Evolutionary conservation across 208 protist species (phyloP).

Genomic region (Acanthamoeba royreba): DNA sequence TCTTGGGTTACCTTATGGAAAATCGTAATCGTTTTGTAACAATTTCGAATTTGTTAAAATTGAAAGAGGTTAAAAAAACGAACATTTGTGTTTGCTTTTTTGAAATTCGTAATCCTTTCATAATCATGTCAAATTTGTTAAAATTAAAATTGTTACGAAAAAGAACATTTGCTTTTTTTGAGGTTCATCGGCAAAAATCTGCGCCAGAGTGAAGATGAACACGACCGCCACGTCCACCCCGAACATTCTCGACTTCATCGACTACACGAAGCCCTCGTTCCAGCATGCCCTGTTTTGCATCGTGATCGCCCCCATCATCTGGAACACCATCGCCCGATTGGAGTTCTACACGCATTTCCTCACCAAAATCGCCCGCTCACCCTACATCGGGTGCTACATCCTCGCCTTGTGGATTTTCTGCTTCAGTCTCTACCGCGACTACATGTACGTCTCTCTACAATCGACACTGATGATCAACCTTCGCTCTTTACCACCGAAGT

Average conservation of each 20-base stretch:
- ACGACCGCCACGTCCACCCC: not conserved
- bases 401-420: conserved; percentile 87
- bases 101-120: too few relatives aligned
- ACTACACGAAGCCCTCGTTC: conserved; percentile 44
- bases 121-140: too few relatives aligned
- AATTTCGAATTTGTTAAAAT: too few relatives aligned
- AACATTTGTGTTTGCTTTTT: too few relatives aligned
- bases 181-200: not conserved
- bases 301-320: conserved; percentile 79
- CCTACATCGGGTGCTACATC: conserved; percentile 82
- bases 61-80: too few relatives aligned
- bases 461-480: not conserved
- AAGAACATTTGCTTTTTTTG: too few relatives aligned
- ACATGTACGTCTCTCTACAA: conserved; percentile 62
- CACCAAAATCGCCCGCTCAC: conserved; percentile 63
- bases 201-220: not conserved
- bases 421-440: conserved; percentile 80
- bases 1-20: not conserved
- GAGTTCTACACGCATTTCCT: conserved; percentile 87
- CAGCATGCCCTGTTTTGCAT: conserved; percentile 72
- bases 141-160: too few relatives aligned
- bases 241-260: not conserved
- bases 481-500: not conserved
- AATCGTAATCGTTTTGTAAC: too few relatives aligned
- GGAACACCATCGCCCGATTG: conserved; percentile 88